Evolutionary conservation across 2,329 filamentous ascomycete genomes (phyloP).

Genomic region (Chlorencoelia australis): DNA sequence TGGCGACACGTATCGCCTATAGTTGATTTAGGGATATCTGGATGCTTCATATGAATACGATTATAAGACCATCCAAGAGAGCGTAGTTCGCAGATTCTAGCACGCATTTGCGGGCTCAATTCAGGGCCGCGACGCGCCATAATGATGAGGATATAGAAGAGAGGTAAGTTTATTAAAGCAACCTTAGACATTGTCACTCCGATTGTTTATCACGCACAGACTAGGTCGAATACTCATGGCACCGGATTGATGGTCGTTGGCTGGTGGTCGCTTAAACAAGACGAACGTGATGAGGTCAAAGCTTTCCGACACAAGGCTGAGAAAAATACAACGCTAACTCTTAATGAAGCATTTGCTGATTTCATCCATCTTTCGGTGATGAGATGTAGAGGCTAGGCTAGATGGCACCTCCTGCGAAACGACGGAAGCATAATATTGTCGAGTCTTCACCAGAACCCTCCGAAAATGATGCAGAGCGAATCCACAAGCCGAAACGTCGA

Average conservation of each 20-base stretch:
- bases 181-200: no score
- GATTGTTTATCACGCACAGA: no score
- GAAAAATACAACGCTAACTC: no score
- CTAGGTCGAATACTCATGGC: constrained; percentile 1
- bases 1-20: constrained; percentile 3
- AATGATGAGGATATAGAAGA: not conserved
- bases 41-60: constrained; percentile 2
- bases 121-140: no score
- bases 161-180: not conserved
- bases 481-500: constrained; percentile 12
- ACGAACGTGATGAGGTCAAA: no score
- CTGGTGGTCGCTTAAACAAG: no score
- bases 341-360: no score
- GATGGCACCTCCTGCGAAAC: constrained; percentile 29
- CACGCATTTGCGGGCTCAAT: constrained; percentile 5
- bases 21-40: constrained; percentile 4
- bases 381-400: no score
- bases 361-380: no score
- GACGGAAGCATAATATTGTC: constrained; percentile 47
- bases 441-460: constrained; percentile 28
- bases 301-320: no score
- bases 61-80: constrained; percentile 1
- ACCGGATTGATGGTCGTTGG: no score
- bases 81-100: constrained; percentile 9
- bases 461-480: constrained; percentile 37